phyloP scores from a whole-genome alignment of 2,329 filamentous ascomycete genomes.

The Immersiporthe knoxdaviesiana region DNA sequence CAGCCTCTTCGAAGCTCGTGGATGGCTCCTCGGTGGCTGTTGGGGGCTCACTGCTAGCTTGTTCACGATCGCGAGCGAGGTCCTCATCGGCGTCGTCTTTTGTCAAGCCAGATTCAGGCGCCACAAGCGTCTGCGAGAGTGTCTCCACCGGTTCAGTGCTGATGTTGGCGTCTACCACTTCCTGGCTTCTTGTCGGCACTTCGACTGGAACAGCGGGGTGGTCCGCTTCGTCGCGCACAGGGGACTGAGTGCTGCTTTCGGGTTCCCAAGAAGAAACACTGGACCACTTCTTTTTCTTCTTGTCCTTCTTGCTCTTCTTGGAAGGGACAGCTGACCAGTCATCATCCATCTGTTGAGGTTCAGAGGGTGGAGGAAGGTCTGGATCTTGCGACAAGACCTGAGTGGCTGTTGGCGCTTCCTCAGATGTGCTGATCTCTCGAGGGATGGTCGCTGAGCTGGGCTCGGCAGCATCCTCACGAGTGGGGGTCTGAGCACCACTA shows the following conservation, averaged over 20 bases:
- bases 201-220: constrained; percentile 3
- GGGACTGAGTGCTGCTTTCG: constrained; percentile 19
- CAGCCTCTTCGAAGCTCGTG: neutral
- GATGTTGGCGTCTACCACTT: neutral
- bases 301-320: constrained; percentile 40
- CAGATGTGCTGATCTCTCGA: neutral
- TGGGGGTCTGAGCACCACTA: constrained; percentile 23
- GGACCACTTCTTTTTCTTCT: constrained; percentile 39
- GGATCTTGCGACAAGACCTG: neutral
- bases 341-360: constrained; percentile 32
- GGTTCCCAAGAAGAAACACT: constrained; percentile 29
- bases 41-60: neutral
- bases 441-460: constrained; percentile 13
- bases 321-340: constrained; percentile 33
- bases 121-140: neutral
- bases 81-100: neutral
- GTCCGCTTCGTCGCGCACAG: constrained; percentile 15
- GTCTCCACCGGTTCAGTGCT: neutral
- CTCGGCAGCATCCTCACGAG: constrained; percentile 15
- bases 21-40: neutral
- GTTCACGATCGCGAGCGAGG: neutral
- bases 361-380: neutral
- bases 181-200: neutral
- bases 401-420: neutral
- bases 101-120: neutral